A percentile compares a stretch with the other conserved stretches of the same genome.
These are phyloP conservation scores for Umbelopsis sp. DNA, from an alignment of 371 early-diverging fungal species.

Conservation along the genomic window DNA sequence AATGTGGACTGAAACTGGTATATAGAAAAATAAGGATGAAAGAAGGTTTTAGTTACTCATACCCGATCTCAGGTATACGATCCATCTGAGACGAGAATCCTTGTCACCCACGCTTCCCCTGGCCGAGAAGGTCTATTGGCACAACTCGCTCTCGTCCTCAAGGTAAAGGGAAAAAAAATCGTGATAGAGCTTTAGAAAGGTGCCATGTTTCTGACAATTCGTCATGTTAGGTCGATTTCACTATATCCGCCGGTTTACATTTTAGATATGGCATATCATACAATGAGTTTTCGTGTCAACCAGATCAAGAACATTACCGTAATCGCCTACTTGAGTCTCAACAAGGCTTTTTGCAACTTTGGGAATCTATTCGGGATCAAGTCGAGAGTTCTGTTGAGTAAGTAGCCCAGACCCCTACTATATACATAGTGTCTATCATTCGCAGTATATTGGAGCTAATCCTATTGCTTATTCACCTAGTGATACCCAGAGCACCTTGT, in stretches of 20 bases:
- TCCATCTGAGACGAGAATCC: conserved; percentile 60
- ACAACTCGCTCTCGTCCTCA: conserved; percentile 61
- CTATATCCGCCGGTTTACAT: conserved; percentile 70
- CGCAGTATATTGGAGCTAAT: neutral
- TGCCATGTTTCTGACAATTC: neutral
- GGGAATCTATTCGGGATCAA: conserved; percentile 62
- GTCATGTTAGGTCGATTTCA: conserved; percentile 60
- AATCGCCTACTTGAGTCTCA: conserved; percentile 59
- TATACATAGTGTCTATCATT: neutral
- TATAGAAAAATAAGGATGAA: neutral
- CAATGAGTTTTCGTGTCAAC: conserved; percentile 68
- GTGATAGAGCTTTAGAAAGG: too few relatives aligned
- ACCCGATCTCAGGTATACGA: conserved; percentile 45
- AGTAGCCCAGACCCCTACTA: neutral
- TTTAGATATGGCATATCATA: conserved; percentile 73
- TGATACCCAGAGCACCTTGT: conserved; percentile 21
- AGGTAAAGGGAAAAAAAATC: conserved; percentile 33
- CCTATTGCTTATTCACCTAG: conserved; percentile 32
- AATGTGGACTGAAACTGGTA: neutral
- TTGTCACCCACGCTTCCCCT: conserved; percentile 68
- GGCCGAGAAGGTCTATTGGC: conserved; percentile 68
- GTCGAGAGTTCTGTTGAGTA: conserved; percentile 65
- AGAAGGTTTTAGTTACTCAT: neutral
- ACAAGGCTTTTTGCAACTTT: conserved; percentile 59
- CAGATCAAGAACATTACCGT: conserved; percentile 64